Evolutionary conservation across 768 basidiomycete genomes (phyloP).

Genomic region (Guyanaporus albipodus): DNA sequence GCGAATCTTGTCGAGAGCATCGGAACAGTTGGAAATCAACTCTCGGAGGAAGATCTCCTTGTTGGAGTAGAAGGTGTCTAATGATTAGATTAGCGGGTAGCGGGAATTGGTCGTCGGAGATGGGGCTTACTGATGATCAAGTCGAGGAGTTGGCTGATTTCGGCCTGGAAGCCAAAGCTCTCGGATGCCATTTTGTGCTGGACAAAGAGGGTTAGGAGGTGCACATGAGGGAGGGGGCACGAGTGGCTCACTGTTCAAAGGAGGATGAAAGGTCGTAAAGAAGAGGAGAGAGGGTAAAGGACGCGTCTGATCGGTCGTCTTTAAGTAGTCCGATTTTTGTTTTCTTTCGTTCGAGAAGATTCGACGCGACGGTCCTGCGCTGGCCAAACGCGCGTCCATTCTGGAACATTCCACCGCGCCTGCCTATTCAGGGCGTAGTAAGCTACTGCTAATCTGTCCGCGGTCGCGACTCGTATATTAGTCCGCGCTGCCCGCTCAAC

Average conservation of each 20-base stretch:
- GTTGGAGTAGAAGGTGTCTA: conserved; percentile 99
- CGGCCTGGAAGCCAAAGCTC: conserved; percentile 96
- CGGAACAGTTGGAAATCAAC: conserved; percentile 93
- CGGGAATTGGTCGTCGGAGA: not conserved
- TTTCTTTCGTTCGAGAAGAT: conserved; percentile 41
- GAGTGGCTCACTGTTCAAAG: conserved; percentile 14
- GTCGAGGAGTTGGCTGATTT: conserved; percentile 98
- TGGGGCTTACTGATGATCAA: conserved; percentile 87
- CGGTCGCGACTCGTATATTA: conserved; percentile 45
- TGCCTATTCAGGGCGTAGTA: conserved; percentile 24
- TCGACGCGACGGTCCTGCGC: conserved; percentile 29
- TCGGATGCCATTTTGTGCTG: conserved; percentile 63
- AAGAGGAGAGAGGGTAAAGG: conserved; percentile 6
- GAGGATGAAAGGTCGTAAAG: conserved; percentile 9
- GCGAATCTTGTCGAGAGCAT: conserved; percentile 99
- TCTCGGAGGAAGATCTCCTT: conserved; percentile 99
- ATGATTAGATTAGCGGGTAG: conserved; percentile 9
- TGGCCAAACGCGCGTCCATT: conserved; percentile 20
- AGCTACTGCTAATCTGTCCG: conserved; percentile 29
- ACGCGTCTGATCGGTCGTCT: conserved; percentile 23
- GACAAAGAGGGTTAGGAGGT: conserved; percentile 12
- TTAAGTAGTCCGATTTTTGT: conserved; percentile 36
- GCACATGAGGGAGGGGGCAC: not conserved
- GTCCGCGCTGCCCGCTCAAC: conserved; percentile 42
- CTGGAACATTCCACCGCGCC: conserved; percentile 34